Percentiles rank a stretch among this genome's conserved stretches.
These are phyloP conservation scores for Yamadazyma atmosphaerica DNA, from an alignment of 1,139 yeast genomes.

Conservation along the genomic window DNA sequence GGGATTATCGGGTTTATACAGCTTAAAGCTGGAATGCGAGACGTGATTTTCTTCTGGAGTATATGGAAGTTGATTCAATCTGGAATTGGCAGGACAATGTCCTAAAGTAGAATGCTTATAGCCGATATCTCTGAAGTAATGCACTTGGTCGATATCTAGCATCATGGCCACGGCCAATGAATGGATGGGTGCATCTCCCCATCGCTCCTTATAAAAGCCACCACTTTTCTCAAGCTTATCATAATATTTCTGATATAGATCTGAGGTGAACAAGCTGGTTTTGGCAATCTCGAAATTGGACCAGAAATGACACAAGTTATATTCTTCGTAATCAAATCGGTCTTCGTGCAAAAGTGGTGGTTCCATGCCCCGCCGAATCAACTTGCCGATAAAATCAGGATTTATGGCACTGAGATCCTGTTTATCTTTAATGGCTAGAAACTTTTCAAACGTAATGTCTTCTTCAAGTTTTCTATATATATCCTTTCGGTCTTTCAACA, in stretches of 20 bases:
- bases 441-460: slow-evolving; percentile 25
- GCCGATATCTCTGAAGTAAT: slow-evolving; percentile 89
- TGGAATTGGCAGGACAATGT: slow-evolving; percentile 79
- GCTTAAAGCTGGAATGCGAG: slow-evolving; percentile 16
- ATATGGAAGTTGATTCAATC: slow-evolving; percentile 48
- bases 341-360: slow-evolving; percentile 48
- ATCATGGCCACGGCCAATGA: slow-evolving; percentile 79
- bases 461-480: slow-evolving; percentile 29
- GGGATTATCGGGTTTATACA: slow-evolving; percentile 50
- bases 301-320: slow-evolving; percentile 89
- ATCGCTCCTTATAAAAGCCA: slow-evolving; percentile 84
- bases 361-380: slow-evolving; percentile 25
- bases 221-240: slow-evolving; percentile 65
- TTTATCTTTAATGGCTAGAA: slow-evolving; percentile 21
- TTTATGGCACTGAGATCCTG: slow-evolving; percentile 24
- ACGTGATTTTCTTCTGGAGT: slow-evolving; percentile 21
- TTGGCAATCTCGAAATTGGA: slow-evolving; percentile 90
- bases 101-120: slow-evolving; percentile 75
- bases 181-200: slow-evolving; percentile 97
- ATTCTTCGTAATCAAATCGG: slow-evolving; percentile 63
- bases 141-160: slow-evolving; percentile 65
- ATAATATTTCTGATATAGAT: slow-evolving; percentile 64
- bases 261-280: slow-evolving; percentile 67
- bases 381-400: slow-evolving; percentile 22
- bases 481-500: slow-evolving; percentile 16